Percentiles rank a stretch among this genome's conserved stretches.
phyloP scores from a whole-genome alignment of 257 asterid species.

The Orobanche coerulescens region DNA sequence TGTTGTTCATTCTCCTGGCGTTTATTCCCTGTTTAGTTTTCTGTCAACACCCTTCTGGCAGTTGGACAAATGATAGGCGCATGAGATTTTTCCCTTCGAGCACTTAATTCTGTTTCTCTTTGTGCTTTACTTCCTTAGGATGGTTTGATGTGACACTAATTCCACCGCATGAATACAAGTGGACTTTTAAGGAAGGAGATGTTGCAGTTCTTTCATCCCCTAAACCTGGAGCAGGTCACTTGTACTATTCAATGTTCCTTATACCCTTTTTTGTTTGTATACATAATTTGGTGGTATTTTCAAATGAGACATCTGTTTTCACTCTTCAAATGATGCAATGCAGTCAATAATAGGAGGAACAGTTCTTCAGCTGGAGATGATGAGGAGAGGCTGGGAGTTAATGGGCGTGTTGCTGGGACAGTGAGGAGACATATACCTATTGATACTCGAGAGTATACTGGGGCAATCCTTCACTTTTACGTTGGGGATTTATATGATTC shows the following conservation, averaged over 20 bases:
- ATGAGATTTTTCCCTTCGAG: background rate
- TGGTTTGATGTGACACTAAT: constrained; percentile 86
- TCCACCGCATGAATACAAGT: constrained; percentile 68
- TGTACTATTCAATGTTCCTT: background rate
- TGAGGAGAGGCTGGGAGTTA: constrained; percentile 60
- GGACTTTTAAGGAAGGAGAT: constrained; percentile 97
- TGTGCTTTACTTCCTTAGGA: constrained; percentile 41
- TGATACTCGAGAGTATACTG: constrained; percentile 77
- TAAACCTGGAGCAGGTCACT: constrained; percentile 78
- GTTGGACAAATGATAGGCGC: constrained; percentile 15
- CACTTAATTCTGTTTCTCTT: constrained; percentile 13
- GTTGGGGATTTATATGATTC: constrained; percentile 78
- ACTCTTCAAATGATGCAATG: constrained; percentile 15
- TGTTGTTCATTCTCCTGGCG: background rate
- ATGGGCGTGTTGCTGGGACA: constrained; percentile 93
- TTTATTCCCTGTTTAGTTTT: background rate
- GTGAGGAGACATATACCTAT: constrained; percentile 88
- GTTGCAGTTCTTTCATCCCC: constrained; percentile 97
- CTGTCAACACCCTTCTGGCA: constrained; percentile 1
- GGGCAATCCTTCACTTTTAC: constrained; percentile 90
- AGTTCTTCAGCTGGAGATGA: constrained; percentile 47
- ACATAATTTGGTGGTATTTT: constrained; percentile 8
- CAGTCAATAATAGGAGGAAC: constrained; percentile 65
- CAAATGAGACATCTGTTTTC: constrained; percentile 13
- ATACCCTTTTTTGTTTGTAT: background rate